Percentiles rank a stretch among this genome's conserved stretches.
Evolutionary conservation across 176 grass and related monocot species (phyloP).

Genomic region (Avena insularis): DNA sequence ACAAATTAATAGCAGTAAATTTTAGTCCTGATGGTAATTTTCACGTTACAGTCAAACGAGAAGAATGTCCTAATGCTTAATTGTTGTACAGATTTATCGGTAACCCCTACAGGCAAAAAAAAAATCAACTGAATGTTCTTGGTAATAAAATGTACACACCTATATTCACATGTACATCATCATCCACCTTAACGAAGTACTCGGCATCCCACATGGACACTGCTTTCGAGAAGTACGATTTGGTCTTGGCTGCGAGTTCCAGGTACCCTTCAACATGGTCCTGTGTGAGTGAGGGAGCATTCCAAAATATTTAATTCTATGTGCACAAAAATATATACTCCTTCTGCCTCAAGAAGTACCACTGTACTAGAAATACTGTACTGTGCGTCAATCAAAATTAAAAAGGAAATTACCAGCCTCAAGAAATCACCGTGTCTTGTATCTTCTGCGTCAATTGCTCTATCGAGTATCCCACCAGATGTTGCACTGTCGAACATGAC

Average conservation of each 20-base stretch:
- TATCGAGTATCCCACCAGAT: slow-evolving; percentile 91
- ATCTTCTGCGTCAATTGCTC: slow-evolving; percentile 92
- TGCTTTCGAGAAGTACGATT: slow-evolving; percentile 78
- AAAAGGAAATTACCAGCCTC: slow-evolving; percentile 66
- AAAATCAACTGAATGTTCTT: not conserved
- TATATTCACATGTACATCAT: slow-evolving; percentile 99
- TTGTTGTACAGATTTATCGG: not conserved
- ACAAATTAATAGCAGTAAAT: not conserved
- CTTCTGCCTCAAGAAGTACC: no score
- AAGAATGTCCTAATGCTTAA: not conserved
- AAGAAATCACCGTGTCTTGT: slow-evolving; percentile 80
- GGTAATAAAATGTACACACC: slow-evolving; percentile 41
- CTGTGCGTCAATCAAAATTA: not conserved
- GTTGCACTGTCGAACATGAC: slow-evolving; percentile 53
- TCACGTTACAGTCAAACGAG: not conserved
- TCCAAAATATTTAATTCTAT: not conserved
- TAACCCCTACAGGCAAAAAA: not conserved
- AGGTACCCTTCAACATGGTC: slow-evolving; percentile 98
- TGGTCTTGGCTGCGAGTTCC: slow-evolving; percentile 85
- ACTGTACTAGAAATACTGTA: not conserved
- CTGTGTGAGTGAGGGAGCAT: slow-evolving; percentile 44
- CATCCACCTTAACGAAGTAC: slow-evolving; percentile 95
- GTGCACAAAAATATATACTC: no score
- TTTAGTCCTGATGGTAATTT: not conserved
- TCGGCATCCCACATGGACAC: slow-evolving; percentile 92